Base-by-base conservation (phyloP, 352 stramenopile species). In the Pythium coloratum region DNA sequence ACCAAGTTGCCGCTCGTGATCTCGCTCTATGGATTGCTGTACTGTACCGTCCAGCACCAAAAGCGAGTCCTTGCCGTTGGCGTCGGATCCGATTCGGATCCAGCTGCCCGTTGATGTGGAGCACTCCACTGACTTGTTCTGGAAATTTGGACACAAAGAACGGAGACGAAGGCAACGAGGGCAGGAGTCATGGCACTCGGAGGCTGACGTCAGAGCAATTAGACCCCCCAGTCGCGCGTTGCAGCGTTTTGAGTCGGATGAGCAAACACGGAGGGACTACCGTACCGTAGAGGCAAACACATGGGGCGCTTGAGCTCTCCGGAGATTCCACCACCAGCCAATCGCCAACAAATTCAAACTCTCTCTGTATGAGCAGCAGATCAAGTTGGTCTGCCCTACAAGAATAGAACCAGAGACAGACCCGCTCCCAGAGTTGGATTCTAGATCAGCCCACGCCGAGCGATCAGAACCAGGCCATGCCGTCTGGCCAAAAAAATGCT, bases 391-490 rank as follows among this genome's bases (percentile, higher is more conserved):
- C 42, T 6, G n/a, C 47, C 8, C 24, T n/a, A 9, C 13, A 58
- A 57, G 53, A 57, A 59, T 38, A 20, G 62, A 67, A 34, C 9
- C 53, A 67, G 62, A 67, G 62, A 67, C 62, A 67, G 62, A 67
- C 62, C 62, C 8, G 24, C 28, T 49, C 7, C 18, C 12, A 28
- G 62, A 67, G 62, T 67, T 20, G 62, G 40, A 67, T 34, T 2
- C 2, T 20, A 36, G 53, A 61, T 62, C 62, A 61, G 54, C 40
- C 53, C 61, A 67, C 62, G 54, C 62, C 55, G 40, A 38, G n/a
- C 40, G 40, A 62, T 57, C 62, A 62, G 50, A 67, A 67, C 38
- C 51, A 57, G 50, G 49, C 34, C 59, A 66, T 14, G 34, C 12
- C 34, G 49, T 33, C 16, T 55, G 30, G 36, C n/a, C n/a, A 50